phyloP scores from a whole-genome alignment of 805 yeast species.

The Saccharomycopsis selenospora region DNA sequence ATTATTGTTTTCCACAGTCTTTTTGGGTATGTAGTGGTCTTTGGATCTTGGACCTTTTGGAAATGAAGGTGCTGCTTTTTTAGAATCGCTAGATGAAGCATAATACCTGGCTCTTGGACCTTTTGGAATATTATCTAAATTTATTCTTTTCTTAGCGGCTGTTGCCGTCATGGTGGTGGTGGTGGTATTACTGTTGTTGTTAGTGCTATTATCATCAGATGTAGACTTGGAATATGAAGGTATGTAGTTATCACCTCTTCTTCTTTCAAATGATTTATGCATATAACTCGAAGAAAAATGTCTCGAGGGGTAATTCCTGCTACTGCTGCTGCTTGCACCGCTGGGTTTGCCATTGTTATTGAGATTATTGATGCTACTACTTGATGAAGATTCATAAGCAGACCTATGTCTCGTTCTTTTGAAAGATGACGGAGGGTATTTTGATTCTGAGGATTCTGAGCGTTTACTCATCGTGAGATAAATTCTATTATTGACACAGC shows the following conservation, averaged over 20 bases:
- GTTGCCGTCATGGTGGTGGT: too few relatives aligned
- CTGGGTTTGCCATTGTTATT: not conserved
- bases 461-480: constrained; percentile 1
- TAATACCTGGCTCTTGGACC: constrained; percentile 16
- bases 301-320: not conserved
- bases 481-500: too few relatives aligned
- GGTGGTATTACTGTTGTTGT: not conserved
- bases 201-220: not conserved
- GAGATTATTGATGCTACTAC: not conserved
- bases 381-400: not conserved
- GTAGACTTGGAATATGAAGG: not conserved
- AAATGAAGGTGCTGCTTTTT: not conserved
- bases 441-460: not conserved
- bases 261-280: constrained; percentile 1
- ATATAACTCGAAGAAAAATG: constrained; percentile 9
- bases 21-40: not conserved
- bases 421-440: not conserved
- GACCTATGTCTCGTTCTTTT: not conserved
- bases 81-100: not conserved
- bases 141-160: constrained; percentile 1
- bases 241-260: constrained; percentile 5
- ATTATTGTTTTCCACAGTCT: not conserved
- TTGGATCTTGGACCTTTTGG: not conserved
- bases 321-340: not conserved
- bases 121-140: constrained; percentile 17